Base-by-base conservation (phyloP, 2,329 filamentous ascomycete genomes). In the Aspergillus uvarum region DNA sequence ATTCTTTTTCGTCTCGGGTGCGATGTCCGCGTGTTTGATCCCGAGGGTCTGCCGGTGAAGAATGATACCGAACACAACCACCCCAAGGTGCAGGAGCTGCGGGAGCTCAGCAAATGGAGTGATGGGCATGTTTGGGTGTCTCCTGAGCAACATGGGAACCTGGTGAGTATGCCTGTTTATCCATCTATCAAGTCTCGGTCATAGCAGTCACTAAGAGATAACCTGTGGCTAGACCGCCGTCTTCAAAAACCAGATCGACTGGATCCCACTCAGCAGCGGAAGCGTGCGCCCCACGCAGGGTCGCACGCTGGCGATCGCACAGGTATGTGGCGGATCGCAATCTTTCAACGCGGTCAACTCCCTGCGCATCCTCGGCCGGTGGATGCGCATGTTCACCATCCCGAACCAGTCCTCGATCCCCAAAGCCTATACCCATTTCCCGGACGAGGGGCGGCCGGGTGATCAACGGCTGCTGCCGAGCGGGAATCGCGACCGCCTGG, bases 231-330 rank as follows among this genome's bases (percentile, higher is more conserved):
- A 84, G 79, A 88, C 86, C 0, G 85, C 81, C 4, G 83, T 89
- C 0, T 89, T 89, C 79, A 89, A 89, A 64, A 87, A 87, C 64
- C 86, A 89, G 64, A 89, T 89, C 51, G 87, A 89, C 71, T 89
- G 87, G 87, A 87, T 89, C 44, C 87, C 87, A 0, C 76, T 89
- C 0, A 81, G 78, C 1, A 83, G 83, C 0, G 86, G 87, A 24
- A 84, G 83, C 8, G 82, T 89, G 0, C 83, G 87, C 0, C 87
- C 86, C 0, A 89, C 87, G 0, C 87, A 89, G 74, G 87, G 87
- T 35, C 80, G 86, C 0, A 89, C 86, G 0, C 76, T 89, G 0
- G 82, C 83, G 1, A 79, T 89, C 22, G 83, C 84, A 0, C 85
- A 88, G 70, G 85, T 89, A 0, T 84, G 79, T 55, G 87, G 87